Conservation (phyloP, 1,284 basidiomycete species). For the Kwoniella shivajii region DNA sequence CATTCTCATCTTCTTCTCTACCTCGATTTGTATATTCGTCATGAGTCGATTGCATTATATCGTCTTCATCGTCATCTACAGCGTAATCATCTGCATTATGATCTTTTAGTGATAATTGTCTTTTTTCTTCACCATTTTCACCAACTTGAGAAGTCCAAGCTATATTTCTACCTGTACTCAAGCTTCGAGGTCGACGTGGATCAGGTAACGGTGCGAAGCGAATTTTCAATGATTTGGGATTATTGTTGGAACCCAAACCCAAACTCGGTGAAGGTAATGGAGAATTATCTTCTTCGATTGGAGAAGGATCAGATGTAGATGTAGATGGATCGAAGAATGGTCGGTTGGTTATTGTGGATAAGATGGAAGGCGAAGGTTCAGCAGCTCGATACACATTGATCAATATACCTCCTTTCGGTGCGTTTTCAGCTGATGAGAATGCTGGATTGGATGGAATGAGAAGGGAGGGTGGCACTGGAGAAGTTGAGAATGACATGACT, state of each 20-base stretch:
- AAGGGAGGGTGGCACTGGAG: conserved; percentile 23
- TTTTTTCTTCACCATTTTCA: conserved; percentile 21
- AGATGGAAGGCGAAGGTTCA: conserved; percentile 6
- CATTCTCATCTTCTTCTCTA: conserved; percentile 19
- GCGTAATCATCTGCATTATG: conserved; percentile 24
- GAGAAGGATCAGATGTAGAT: conserved; percentile 1
- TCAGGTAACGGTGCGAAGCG: conserved; percentile 54
- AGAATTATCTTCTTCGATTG: not conserved
- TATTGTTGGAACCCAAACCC: not conserved
- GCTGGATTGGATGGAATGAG: conserved; percentile 34
- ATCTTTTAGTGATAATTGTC: conserved; percentile 24
- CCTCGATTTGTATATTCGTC: no score
- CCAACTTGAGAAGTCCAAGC: conserved; percentile 20
- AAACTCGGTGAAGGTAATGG: conserved; percentile 1
- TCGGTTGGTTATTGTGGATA: not conserved
- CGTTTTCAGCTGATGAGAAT: conserved; percentile 15
- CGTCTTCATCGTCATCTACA: conserved; percentile 27
- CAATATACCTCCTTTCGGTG: conserved; percentile 33
- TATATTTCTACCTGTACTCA: conserved; percentile 49
- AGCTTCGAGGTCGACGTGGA: conserved; percentile 45
- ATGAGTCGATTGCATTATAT: conserved; percentile 26
- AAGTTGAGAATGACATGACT: conserved; percentile 26
- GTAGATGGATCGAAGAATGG: not conserved
- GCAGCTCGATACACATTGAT: conserved; percentile 24
- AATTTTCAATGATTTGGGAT: conserved; percentile 32